Base-by-base conservation (phyloP, 768 basidiomycete species). In the Paxillus involutus region DNA sequence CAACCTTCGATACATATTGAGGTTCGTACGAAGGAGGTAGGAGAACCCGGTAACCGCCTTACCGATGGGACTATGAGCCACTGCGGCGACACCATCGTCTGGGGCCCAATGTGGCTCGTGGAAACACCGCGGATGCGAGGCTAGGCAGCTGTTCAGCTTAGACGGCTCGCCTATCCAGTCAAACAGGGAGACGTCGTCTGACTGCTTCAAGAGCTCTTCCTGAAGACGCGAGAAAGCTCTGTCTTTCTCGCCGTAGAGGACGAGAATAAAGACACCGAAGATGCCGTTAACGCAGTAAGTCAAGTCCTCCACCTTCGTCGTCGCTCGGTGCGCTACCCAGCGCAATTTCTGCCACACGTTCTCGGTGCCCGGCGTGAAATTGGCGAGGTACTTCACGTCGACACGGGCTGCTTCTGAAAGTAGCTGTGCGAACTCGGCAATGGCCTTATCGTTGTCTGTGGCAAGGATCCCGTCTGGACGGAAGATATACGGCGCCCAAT, bases 131-230 rank as follows among this genome's bases (percentile, higher is more conserved):
- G 53, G 53, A 24, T 52, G 53, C 11, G 53, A 52, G 26, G 53
- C 53, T 13, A 57, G 36, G 36, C 47, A 54, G 11, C 46, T 54
- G 17, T 49, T 45, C 32, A 53, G 41, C 16, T 33, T 30, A 13
- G 56, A 49, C 13, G 32, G 41, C 26, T 55, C 35, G 5, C 56
- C 56, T 9, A 53, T 45, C 46, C 56, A 57, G 39, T 57, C 56
- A 14, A 57, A 48, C 2, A 57, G 30, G 12, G 52, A 48, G 11
- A 44, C 24, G 26, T 53, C 56, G 2, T 47, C 52, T 2, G 51
- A 53, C 8, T 44, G 51, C n/a, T 40, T 26, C 36, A 57, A 16
- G 42, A 57, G 41, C 30, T 57, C 51, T n/a, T 48, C 41, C 29
- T 41, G 33, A 12, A 57, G 40, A 14, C 41, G 56, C 4, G 43